Conservation (phyloP, 305 asterid genomes). For the Nicotiana rustica region DNA sequence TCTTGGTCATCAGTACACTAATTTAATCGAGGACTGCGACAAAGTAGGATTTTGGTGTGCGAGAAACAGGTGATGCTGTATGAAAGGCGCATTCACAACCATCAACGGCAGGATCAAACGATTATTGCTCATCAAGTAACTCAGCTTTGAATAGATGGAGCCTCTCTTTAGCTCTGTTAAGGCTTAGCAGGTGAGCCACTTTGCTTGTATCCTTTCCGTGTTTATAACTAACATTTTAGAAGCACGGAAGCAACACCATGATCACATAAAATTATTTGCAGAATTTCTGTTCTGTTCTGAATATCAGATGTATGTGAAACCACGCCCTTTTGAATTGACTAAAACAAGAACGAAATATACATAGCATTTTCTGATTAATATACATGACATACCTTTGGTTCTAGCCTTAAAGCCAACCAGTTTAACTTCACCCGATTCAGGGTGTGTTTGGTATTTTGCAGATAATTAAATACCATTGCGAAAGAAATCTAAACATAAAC, state of each 20-base stretch:
- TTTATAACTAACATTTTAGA: constrained; percentile 15
- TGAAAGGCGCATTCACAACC: constrained; percentile 61
- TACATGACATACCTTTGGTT: too few species aligned
- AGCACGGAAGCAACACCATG: neutral
- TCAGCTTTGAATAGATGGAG: constrained; percentile 48
- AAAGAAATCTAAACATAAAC: neutral
- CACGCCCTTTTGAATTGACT: too few species aligned
- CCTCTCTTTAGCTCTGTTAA: constrained; percentile 48
- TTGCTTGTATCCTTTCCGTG: constrained; percentile 50
- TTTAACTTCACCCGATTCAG: too few species aligned
- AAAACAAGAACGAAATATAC: too few species aligned
- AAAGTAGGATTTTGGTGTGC: neutral
- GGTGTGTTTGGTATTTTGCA: too few species aligned
- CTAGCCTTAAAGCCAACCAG: too few species aligned
- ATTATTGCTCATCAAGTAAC: constrained; percentile 45
- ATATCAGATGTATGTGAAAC: neutral
- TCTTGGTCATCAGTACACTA: too few species aligned
- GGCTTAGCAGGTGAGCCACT: constrained; percentile 44
- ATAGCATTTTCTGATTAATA: too few species aligned
- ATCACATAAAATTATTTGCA: neutral
- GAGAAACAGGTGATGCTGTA: constrained; percentile 54
- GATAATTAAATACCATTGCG: neutral
- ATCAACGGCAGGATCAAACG: constrained; percentile 48
- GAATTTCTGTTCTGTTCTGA: neutral
- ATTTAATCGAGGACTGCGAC: too few species aligned